Evolutionary conservation across 805 yeast genomes (phyloP), one percentile per base, ranked within the genome.

Genomic region (Teunomyces pallodes): DNA sequence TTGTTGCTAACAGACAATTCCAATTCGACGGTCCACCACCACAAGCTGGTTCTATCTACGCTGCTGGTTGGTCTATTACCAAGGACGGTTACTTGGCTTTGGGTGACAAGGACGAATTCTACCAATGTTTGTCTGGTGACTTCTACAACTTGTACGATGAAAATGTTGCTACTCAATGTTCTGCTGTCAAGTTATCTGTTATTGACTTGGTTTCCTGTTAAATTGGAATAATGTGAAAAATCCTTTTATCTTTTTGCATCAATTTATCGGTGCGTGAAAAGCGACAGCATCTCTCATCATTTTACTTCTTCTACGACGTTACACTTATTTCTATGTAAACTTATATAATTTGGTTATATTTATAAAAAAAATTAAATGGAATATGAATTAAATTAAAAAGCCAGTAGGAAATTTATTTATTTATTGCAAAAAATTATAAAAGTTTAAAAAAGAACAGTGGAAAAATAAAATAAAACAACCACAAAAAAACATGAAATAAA

Each of bases 21-120:
- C 89, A 83, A 70, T 83, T 83, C 63, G 88, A 84, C 64, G 88
- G 88, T 64, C 87, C 87, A 51, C 85, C 87, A 71, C 90, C 91
- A 62, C 92, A 86, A 76, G 88, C 62, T 36, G 67, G 67, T 31
- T 46, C 65, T 50, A 61, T 62, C 51, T 62, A 56, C 55, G 66
- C 66, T 49, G 65, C 61, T 31, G 67, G 67, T 32, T 62, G 67
- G 67, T 51, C 55, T n/a, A 47, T 49, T 40, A 48, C 51, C 57
- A 80, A 76, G 60, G 84, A 87, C 54, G 49, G 47, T 42, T 80
- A 80, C 69, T 77, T 85, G 61, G 88, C 88, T 31, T 67, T 85
- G 53, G 90, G 89, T 69, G 69, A 70, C 59, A 60, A 68, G 42
- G 80, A 80, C 51, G 73, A 76, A 46, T 86, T 86, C 77, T 85